Base-by-base conservation (phyloP, 1,284 basidiomycete species). In the Hemileia vastatrix region DNA sequence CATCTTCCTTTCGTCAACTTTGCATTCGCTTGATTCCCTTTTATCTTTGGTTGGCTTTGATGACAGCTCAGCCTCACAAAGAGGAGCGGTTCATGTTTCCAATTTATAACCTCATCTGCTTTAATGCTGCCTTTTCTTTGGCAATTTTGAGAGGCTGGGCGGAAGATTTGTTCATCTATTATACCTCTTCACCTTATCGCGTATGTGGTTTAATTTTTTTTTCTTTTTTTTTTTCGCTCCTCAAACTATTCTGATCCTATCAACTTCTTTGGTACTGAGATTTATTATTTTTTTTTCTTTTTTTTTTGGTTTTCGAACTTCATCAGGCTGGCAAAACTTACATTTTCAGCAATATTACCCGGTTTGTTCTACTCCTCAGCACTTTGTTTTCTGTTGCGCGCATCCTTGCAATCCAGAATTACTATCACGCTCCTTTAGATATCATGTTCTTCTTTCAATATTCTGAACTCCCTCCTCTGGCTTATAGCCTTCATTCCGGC, bases 81-180 rank as follows among this genome's bases (percentile, higher is more conserved):
- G 95, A 99, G 77, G 95, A 98, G 76, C 82, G 95, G 23, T 98
- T 99, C 79, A 88, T 98, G 85, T 98, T 86, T 77, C 94, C 95
- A 0, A 86, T 84, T 1, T 98, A 96, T 77, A 86, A 91, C 0
- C 78, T 97, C 49, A 78, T 98, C 57, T 90, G 89, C 75, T 89
- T 98, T 78, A 97, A 97, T 76, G 94, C 91, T 0, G 90, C 90
- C 2, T 85, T 93, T 24, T 80, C 85, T 33, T 69, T 95, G 24
- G 93, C 87, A 77, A 80, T 96, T 33, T 70, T 87, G 13, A 82
- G 89, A 66, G 90, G 90, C 15, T 92, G 87, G 88, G 75, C 88
- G 67, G 91, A 95, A 78, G 79, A 78, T n/a, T 76, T 78, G 1
- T 95, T 83, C 71, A 81, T 92, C 69, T 81, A 81, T 53, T 53